A percentile compares a stretch with the other conserved stretches of the same genome.
phyloP scores from a whole-genome alignment of 192 early-diverging fungal genomes.

The Obelidium mucronatum region DNA sequence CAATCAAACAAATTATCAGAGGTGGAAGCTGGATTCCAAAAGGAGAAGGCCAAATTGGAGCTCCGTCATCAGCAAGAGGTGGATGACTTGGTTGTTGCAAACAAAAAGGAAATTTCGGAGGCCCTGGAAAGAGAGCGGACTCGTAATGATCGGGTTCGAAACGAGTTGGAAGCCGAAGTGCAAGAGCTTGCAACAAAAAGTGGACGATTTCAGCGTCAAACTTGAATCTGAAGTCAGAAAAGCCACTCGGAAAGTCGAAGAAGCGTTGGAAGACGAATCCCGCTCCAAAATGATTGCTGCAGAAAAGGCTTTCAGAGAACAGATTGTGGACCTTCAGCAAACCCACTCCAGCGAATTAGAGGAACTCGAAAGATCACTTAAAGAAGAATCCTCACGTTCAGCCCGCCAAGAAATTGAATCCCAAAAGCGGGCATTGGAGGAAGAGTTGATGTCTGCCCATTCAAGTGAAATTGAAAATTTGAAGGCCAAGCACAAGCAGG shows the following conservation, averaged over 20 bases:
- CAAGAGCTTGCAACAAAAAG: background rate
- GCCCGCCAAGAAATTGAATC: constrained; percentile 1
- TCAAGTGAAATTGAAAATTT: constrained; percentile 7
- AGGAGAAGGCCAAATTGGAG: constrained; percentile 9
- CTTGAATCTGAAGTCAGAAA: constrained; percentile 21
- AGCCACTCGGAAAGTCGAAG: constrained; percentile 27
- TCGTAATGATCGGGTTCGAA: constrained; percentile 7
- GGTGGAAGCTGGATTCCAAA: background rate
- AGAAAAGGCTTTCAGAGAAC: constrained; percentile 25
- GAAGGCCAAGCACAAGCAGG: constrained; percentile 20
- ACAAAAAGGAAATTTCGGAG: constrained; percentile 21
- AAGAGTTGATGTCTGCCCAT: constrained; percentile 2
- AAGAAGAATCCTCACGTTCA: constrained; percentile 17
- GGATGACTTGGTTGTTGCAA: background rate
- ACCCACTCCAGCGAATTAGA: constrained; percentile 29
- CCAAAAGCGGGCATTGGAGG: background rate
- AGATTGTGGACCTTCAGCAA: constrained; percentile 18
- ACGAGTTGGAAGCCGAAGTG: constrained; percentile 13
- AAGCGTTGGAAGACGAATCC: background rate
- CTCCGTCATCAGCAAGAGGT: constrained; percentile 29
- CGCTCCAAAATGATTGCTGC: too few species aligned
- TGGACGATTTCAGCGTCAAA: background rate
- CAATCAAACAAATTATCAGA: background rate
- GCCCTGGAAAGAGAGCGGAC: background rate
- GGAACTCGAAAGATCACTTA: constrained; percentile 14